Base-by-base conservation (phyloP, 1,284 basidiomycete species). In the Malassezia obtusa region DNA sequence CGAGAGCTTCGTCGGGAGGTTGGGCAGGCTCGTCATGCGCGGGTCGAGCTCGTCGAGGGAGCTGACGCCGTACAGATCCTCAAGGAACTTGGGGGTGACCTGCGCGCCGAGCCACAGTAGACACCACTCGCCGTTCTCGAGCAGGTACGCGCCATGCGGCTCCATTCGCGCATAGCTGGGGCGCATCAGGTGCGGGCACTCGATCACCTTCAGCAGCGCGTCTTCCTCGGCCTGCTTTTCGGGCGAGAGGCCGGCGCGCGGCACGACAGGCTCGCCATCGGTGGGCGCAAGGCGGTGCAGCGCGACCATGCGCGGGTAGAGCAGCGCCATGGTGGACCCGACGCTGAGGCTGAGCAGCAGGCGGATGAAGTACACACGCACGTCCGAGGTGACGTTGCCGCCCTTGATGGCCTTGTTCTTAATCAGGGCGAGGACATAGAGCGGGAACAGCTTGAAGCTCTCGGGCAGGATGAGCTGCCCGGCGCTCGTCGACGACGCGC, bases 401-500 rank as follows among this genome's bases (percentile, higher is more conserved):
- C 83, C 54, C 82, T 96, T 94, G 39, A 98, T 76, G 24, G 89
- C 83, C 74, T 95, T 94, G 56, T 82, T 83, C 77, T 99, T 99
- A 58, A 86, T 81, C 57, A 98, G 81, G 6, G 84, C 84, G 6
- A 98, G 78, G 1, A 82, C 81, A 70, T 86, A 92, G 15, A 91
- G 78, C 0, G 91, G 89, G 49, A 98, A 79, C 1, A 86, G 80
- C 73, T 87, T 86, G 79, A 91, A 92, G 1, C 85, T 84, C 76
- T 98, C 94, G 1, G 94, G 94, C 30, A 98, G 82, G 61, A 99
- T 87, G 52, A 96, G 77, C 79, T 95, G 92, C 6, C 87, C 85
- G 0, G 81, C 78, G 19, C 82, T 79, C 0, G 87, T 86, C 0
- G 87, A 81, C 12, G 87, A 82, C 0, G 92, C 90, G 73, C 94